Conservation (phyloP, 495 filamentous ascomycete genomes). For the Penicillium soppii region DNA sequence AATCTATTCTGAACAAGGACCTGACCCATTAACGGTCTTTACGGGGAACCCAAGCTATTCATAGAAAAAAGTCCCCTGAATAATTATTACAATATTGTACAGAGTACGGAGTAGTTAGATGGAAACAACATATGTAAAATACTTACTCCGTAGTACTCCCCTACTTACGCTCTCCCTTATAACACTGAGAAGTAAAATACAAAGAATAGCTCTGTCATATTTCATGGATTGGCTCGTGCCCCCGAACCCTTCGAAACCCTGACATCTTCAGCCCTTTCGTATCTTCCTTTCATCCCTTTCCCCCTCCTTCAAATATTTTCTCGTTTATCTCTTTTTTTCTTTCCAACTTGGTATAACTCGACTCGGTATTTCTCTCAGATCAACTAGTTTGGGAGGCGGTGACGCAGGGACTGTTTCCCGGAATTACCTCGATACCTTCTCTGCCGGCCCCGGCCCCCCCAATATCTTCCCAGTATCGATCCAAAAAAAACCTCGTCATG, state of each 20-base stretch:
- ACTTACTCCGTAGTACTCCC: no score
- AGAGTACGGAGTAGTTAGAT: no score
- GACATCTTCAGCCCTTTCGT: slow-evolving; percentile 4
- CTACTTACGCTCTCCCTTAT: no score
- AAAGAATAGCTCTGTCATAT: slow-evolving; percentile 3
- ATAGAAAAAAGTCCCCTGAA: no score
- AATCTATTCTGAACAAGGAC: no score
- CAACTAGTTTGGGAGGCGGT: neutral
- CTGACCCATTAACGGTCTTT: no score
- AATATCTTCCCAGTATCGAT: slow-evolving; percentile 3
- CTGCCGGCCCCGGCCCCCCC: neutral
- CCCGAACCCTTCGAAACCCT: slow-evolving; percentile 11
- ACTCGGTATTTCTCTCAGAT: neutral
- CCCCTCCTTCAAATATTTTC: no score
- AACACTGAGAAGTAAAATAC: neutral
- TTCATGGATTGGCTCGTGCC: slow-evolving; percentile 15
- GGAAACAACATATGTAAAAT: no score
- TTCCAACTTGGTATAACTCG: neutral
- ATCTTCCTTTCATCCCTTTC: neutral
- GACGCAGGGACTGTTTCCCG: neutral
- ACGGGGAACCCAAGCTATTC: no score
- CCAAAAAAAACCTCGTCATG: slow-evolving; percentile 34
- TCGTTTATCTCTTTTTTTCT: neutral
- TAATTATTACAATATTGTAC: no score
- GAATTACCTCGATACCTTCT: slow-evolving; percentile 11